Percentiles rank a stretch among this genome's conserved stretches.
phyloP scores from a whole-genome alignment of 1,284 basidiomycete species.

The Prillingera fragicola region DNA sequence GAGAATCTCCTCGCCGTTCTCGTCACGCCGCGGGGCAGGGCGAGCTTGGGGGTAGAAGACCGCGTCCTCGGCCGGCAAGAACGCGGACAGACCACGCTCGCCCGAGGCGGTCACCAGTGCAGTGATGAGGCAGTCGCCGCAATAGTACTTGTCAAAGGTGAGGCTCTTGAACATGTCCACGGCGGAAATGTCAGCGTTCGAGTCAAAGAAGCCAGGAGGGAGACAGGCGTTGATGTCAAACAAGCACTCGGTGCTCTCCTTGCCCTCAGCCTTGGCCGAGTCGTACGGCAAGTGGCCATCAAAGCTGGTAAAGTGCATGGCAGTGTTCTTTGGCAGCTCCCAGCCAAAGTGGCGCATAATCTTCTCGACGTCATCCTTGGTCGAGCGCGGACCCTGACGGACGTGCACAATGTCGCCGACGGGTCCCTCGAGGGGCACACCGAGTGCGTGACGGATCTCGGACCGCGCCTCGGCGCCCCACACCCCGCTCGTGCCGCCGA shows the following conservation, averaged over 20 bases:
- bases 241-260: conserved; percentile 11
- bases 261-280: neutral
- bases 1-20: no score
- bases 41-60: no score
- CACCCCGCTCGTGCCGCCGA: conserved; percentile 30
- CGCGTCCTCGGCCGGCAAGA: conserved; percentile 47
- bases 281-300: conserved; percentile 5
- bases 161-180: conserved; percentile 54
- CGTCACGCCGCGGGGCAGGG: no score
- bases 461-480: conserved; percentile 25
- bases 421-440: conserved; percentile 2
- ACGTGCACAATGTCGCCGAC: neutral
- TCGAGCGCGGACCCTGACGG: neutral
- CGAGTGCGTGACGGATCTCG: conserved; percentile 23
- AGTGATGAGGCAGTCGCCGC: conserved; percentile 54
- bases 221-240: conserved; percentile 33
- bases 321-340: conserved; percentile 20
- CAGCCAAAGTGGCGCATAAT: conserved; percentile 19
- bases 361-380: neutral
- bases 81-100: conserved; percentile 49
- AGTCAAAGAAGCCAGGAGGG: conserved; percentile 26
- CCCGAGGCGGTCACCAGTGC: conserved; percentile 52
- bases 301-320: conserved; percentile 5
- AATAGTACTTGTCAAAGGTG: conserved; percentile 50
- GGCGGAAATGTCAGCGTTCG: no score